phyloP scores from a whole-genome alignment of 2,329 filamentous ascomycete genomes.

The Parascedosporium putredinis region DNA sequence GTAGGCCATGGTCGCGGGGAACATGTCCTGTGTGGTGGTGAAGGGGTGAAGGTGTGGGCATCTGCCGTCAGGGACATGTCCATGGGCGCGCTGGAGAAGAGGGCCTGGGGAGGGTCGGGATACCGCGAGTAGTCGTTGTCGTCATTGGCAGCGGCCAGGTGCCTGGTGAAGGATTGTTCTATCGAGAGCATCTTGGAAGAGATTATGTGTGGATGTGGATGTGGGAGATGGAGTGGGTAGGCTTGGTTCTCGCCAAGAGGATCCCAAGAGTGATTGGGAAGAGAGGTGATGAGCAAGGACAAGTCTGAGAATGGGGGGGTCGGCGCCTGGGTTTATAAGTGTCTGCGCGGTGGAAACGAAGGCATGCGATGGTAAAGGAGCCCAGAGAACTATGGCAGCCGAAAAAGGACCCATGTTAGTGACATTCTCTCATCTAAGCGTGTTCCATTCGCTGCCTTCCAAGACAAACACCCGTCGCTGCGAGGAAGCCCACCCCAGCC shows the following conservation, averaged over 20 bases:
- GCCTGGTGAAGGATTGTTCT: conserved; percentile 5
- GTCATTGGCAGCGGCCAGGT: background rate
- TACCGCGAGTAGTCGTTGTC: conserved; percentile 31
- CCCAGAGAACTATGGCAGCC: too few relatives aligned
- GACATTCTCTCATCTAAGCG: background rate
- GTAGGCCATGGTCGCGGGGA: conserved; percentile 32
- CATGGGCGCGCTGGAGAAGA: conserved; percentile 32
- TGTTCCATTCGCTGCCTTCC: background rate
- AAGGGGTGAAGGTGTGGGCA: conserved; percentile 26
- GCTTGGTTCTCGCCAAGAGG: background rate
- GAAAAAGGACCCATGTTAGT: background rate
- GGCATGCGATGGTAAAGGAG: too few relatives aligned
- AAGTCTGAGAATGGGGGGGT: background rate
- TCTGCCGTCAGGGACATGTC: conserved; percentile 39
- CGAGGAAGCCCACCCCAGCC: too few relatives aligned
- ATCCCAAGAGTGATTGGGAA: background rate
- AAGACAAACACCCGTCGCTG: too few relatives aligned
- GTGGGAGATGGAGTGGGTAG: background rate
- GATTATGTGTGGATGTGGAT: background rate
- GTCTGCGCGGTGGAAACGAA: too few relatives aligned
- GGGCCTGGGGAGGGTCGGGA: conserved; percentile 31
- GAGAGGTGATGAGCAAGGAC: background rate
- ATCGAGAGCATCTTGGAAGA: conserved; percentile 3
- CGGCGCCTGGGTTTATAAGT: too few relatives aligned
- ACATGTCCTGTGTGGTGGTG: conserved; percentile 14